These are phyloP conservation scores for Cucurbita ficifolia DNA, from an alignment of 306 rosid species.

Conservation along the genomic window DNA sequence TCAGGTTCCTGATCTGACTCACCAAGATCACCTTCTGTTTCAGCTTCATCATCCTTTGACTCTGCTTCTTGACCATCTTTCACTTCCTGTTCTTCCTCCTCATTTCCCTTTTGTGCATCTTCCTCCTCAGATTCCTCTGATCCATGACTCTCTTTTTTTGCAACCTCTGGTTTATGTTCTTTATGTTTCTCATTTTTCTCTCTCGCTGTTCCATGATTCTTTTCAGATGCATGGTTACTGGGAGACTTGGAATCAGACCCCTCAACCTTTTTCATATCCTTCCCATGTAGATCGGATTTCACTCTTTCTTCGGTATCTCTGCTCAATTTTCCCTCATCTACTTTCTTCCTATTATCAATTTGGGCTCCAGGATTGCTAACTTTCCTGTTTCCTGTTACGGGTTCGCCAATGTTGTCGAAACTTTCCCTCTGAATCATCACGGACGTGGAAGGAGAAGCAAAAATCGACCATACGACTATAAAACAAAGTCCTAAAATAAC, in stretches of 20 bases:
- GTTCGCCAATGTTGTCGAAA: conserved; percentile 68
- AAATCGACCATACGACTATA: conserved; percentile 64
- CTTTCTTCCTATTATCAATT: conserved; percentile 7
- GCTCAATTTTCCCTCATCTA: conserved; percentile 11
- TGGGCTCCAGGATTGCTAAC: conserved; percentile 12
- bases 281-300: conserved; percentile 14
- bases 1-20: conserved; percentile 46
- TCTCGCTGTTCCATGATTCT: conserved; percentile 16
- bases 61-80: conserved; percentile 30
- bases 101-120: conserved; percentile 22
- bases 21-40: conserved; percentile 19
- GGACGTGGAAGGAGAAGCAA: conserved; percentile 54
- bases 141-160: conserved; percentile 11
- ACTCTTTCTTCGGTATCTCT: conserved; percentile 12
- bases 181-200: conserved; percentile 24
- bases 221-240: conserved; percentile 21
- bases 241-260: conserved; percentile 20
- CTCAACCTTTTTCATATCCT: conserved; percentile 19
- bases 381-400: conserved; percentile 23
- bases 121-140: conserved; percentile 17
- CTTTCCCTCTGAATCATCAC: conserved; percentile 58
- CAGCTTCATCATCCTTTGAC: conserved; percentile 23
- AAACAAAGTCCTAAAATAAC: conserved; percentile 68
- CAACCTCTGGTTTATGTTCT: conserved; percentile 18
- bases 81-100: conserved; percentile 32